phyloP scores from a whole-genome alignment of 2,329 filamentous ascomycete genomes.

The Fusarium tricinctum region DNA sequence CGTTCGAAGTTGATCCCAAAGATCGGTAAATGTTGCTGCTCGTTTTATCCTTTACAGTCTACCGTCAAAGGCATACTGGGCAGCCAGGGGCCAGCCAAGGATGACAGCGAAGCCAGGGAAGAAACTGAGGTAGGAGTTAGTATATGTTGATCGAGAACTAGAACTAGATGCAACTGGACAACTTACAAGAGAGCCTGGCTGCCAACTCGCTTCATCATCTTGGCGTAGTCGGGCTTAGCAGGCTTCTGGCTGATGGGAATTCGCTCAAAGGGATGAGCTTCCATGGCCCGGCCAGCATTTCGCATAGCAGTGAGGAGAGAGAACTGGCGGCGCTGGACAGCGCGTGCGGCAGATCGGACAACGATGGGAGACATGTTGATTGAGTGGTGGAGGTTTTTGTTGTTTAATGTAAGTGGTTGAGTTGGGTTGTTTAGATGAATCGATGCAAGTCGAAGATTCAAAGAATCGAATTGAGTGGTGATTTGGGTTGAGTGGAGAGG shows the following conservation, averaged over 20 bases:
- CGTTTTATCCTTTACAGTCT: conserved; percentile 47
- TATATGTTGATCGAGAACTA: neutral
- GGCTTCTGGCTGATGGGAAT: conserved; percentile 48
- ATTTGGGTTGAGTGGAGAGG: conserved; percentile 48
- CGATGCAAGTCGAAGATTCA: conserved; percentile 30
- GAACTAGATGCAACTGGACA: neutral
- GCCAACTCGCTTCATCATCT: conserved; percentile 52
- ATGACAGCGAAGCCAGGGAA: conserved; percentile 53
- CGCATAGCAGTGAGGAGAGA: conserved; percentile 54
- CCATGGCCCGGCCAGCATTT: conserved; percentile 52
- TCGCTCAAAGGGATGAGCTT: conserved; percentile 56
- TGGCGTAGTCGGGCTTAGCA: conserved; percentile 52
- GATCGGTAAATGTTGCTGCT: conserved; percentile 9
- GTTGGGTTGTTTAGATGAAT: conserved; percentile 25
- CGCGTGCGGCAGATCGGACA: conserved; percentile 51
- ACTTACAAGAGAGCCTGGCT: conserved; percentile 55
- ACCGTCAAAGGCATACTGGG: conserved; percentile 51
- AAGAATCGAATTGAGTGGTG: conserved; percentile 27
- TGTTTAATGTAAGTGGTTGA: too few species aligned
- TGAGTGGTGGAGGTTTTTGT: neutral
- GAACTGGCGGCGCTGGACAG: conserved; percentile 53
- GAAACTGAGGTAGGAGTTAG: conserved; percentile 50
- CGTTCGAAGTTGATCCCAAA: conserved; percentile 31
- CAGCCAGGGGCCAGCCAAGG: conserved; percentile 55
- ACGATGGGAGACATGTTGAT: conserved; percentile 50